Evolutionary conservation across 2,329 filamentous ascomycete species (phyloP).

Genomic region (Claviceps sp.): DNA sequence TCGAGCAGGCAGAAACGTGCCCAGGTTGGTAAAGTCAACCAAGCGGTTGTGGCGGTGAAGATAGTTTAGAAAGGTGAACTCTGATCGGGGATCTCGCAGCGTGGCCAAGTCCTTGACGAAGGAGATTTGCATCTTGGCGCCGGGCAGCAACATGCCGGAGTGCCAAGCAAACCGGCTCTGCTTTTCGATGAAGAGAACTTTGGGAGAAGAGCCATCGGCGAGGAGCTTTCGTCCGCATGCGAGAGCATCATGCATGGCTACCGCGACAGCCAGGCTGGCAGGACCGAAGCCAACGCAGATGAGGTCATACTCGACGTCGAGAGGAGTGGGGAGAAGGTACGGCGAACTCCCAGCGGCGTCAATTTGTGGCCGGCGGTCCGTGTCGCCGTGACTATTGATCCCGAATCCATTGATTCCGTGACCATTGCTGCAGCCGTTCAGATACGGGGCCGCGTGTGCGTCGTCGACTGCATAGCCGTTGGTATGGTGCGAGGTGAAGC

Average conservation of each 20-base stretch:
- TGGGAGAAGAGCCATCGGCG: constrained; percentile 38
- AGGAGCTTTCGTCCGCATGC: constrained; percentile 32
- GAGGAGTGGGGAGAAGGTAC: constrained; percentile 34
- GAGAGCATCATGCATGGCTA: constrained; percentile 74
- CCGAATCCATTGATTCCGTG: not conserved
- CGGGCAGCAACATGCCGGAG: constrained; percentile 84
- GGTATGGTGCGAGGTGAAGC: not conserved
- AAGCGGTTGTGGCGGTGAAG: constrained; percentile 70
- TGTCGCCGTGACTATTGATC: not conserved
- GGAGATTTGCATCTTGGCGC: constrained; percentile 93
- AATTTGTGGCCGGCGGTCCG: constrained; percentile 9
- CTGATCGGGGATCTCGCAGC: constrained; percentile 70
- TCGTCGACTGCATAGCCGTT: not conserved
- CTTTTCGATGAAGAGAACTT: constrained; percentile 77
- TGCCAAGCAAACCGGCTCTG: constrained; percentile 83
- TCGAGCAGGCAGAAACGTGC: constrained; percentile 75
- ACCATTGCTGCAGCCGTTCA: constrained; percentile 9
- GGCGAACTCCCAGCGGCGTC: constrained; percentile 12
- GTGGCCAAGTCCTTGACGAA: constrained; percentile 95
- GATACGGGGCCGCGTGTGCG: constrained; percentile 6
- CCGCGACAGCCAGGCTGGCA: constrained; percentile 76
- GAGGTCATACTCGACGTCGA: constrained; percentile 63
- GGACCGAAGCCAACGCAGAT: constrained; percentile 89
- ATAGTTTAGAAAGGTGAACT: constrained; percentile 95
- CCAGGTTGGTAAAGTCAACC: constrained; percentile 79